Conservation (phyloP, 1,139 yeast genomes). For the Protomyces inouyei region DNA sequence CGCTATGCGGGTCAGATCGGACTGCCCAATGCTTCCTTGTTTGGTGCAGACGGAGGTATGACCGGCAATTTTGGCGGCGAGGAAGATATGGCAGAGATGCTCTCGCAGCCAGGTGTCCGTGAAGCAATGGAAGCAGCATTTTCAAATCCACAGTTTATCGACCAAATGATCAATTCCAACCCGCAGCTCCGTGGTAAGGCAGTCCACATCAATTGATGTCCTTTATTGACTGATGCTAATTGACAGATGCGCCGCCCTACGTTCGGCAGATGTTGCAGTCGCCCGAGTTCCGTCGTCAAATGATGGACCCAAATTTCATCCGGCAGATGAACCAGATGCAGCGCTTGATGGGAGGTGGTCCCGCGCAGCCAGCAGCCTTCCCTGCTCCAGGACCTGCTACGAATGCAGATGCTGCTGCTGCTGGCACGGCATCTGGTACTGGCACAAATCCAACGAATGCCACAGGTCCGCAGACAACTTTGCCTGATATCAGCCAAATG, state of each 20-base stretch:
- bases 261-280: slow-evolving; percentile 80
- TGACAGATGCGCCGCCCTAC: slow-evolving; percentile 60
- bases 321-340: slow-evolving; percentile 76
- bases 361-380: slow-evolving; percentile 32
- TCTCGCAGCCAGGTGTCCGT: slow-evolving; percentile 47
- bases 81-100: slow-evolving; percentile 58
- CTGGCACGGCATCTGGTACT: slow-evolving; percentile 18
- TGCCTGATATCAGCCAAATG: slow-evolving; percentile 30
- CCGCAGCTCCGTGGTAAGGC: slow-evolving; percentile 53
- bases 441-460: slow-evolving; percentile 30
- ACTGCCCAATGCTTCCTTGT: slow-evolving; percentile 80
- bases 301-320: slow-evolving; percentile 49
- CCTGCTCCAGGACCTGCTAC: slow-evolving; percentile 38
- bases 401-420: slow-evolving; percentile 44
- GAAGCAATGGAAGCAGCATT: slow-evolving; percentile 49
- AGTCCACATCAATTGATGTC: neutral
- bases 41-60: slow-evolving; percentile 89
- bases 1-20: slow-evolving; percentile 84
- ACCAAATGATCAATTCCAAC: slow-evolving; percentile 67
- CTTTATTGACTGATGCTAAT: neutral
- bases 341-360: slow-evolving; percentile 46
- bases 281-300: slow-evolving; percentile 77
- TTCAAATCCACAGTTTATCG: slow-evolving; percentile 78
- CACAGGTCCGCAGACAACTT: slow-evolving; percentile 27
- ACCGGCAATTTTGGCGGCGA: slow-evolving; percentile 48